Conservation (phyloP, 352 stramenopile species). For the Globisporangium spinosum region DNA sequence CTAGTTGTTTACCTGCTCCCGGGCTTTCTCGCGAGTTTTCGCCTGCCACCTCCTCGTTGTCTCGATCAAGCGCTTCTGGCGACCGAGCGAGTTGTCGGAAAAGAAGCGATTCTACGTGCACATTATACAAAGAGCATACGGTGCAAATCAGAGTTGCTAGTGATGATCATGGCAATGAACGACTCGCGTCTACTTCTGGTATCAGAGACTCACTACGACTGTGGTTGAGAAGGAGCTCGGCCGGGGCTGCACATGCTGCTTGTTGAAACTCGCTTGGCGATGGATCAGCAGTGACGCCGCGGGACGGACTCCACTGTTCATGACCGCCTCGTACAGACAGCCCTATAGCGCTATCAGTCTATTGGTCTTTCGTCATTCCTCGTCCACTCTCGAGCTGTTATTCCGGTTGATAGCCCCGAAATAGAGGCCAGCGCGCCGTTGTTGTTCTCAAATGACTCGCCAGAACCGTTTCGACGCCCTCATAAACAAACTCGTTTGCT, state of each 20-base stretch:
- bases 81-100: constrained; percentile 61
- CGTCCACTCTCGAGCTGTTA: not conserved
- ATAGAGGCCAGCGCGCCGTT: not conserved
- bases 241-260: constrained; percentile 23
- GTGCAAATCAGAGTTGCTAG: not conserved
- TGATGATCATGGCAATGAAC: not conserved
- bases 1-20: constrained; percentile 38
- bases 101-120: constrained; percentile 60
- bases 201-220: constrained; percentile 27
- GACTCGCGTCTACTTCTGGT: not conserved
- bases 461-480: constrained; percentile 12
- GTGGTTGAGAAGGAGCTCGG: constrained; percentile 34
- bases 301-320: constrained; percentile 24
- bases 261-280: constrained; percentile 30
- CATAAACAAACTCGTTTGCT: not conserved
- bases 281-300: constrained; percentile 36
- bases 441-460: constrained; percentile 1
- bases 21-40: constrained; percentile 40
- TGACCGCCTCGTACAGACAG: not conserved
- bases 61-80: constrained; percentile 51
- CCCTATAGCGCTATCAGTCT: not conserved
- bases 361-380: not conserved
- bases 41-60: constrained; percentile 54
- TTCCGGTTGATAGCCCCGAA: not conserved
- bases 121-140: not conserved